Evolutionary conservation across 345 rosid genomes (phyloP), one percentile per base, ranked within the genome.

Genomic region (Rhodomyrtus tomentosa): DNA sequence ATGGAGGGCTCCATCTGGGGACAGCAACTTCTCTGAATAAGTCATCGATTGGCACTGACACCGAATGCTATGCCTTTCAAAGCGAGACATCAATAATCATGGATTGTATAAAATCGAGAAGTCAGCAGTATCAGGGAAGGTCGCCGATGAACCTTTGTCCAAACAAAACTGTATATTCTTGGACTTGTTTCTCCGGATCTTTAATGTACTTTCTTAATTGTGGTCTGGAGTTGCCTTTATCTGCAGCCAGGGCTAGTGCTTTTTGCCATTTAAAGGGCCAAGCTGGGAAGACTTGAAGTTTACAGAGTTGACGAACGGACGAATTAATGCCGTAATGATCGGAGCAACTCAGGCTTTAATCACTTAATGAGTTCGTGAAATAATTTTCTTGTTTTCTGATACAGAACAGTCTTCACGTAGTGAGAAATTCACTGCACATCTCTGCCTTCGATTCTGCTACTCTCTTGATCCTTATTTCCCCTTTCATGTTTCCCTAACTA

Each of bases 11-110:
- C 91, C 92, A 15, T 79, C 86, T 2, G 1, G 38, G 83, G 98
- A 95, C 83, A 87, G 83, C 0, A 96, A 96, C 86, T 94, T 90
- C 81, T 89, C 91, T 0, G 91, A 86, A 25, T 82, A 50, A 82
- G 49, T 36, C 79, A 40, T 38, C n/a, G 24, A 50, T 55, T 3
- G 29, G 84, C 45, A 68, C 45, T 0, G 3, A 68, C 45, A 36
- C 45, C 76, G 36, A 68, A 68, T 68, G 45, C 53, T 13, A 16
- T 51, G 21, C 53, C 53, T 51, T 51, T 6, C 18, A 0, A 14
- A 51, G 53, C 21, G 6, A 5, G 6, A 14, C 53, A 51, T 51
- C 53, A 6, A 16, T 51, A 51, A 36, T 68, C 40, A 36, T 18
- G 76, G 76, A 68, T 32, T 68, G 16, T 68, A 8, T 18, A 7